A percentile compares a stretch with the other conserved stretches of the same genome.
phyloP scores from a whole-genome alignment of 2,329 filamentous ascomycete species.

The Fusarium sp. region DNA sequence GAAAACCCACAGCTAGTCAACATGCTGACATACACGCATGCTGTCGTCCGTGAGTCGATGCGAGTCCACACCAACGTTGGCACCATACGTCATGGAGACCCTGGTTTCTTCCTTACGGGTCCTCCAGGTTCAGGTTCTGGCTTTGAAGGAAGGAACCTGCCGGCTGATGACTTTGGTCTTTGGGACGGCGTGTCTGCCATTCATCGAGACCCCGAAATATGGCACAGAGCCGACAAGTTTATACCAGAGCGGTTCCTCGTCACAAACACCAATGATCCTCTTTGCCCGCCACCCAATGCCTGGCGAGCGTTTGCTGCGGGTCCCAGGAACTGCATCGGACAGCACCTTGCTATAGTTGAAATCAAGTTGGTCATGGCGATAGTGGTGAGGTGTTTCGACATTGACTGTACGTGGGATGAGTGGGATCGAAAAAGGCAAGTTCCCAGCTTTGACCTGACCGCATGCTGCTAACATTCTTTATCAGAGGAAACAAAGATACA shows the following conservation, averaged over 20 bases:
- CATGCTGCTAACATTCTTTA: neutral
- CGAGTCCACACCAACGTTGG: conserved; percentile 46
- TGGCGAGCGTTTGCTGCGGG: conserved; percentile 67
- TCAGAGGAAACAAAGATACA: neutral
- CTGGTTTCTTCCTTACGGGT: conserved; percentile 45
- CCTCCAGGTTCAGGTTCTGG: conserved; percentile 17
- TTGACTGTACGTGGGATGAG: conserved; percentile 34
- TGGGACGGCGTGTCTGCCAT: conserved; percentile 32
- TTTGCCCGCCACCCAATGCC: conserved; percentile 49
- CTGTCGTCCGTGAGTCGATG: conserved; percentile 53
- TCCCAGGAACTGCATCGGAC: conserved; percentile 66
- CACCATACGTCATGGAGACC: conserved; percentile 25
- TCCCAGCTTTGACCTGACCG: neutral
- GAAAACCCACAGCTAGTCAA: conserved; percentile 44
- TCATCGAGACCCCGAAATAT: conserved; percentile 27
- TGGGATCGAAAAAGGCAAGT: conserved; percentile 29
- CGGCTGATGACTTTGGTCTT: conserved; percentile 44
- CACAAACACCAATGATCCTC: conserved; percentile 24
- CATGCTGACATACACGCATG: conserved; percentile 51
- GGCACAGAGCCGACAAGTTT: conserved; percentile 29
- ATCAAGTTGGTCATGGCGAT: conserved; percentile 26
- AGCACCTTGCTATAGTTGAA: conserved; percentile 63
- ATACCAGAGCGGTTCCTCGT: conserved; percentile 36
- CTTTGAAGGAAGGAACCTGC: conserved; percentile 37
- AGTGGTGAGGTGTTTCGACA: conserved; percentile 30